Percentiles rank a stretch among this genome's conserved stretches.
These are phyloP conservation scores for Cercospora sp. DNA, from an alignment of 2,329 filamentous ascomycete genomes.

Conservation along the genomic window DNA sequence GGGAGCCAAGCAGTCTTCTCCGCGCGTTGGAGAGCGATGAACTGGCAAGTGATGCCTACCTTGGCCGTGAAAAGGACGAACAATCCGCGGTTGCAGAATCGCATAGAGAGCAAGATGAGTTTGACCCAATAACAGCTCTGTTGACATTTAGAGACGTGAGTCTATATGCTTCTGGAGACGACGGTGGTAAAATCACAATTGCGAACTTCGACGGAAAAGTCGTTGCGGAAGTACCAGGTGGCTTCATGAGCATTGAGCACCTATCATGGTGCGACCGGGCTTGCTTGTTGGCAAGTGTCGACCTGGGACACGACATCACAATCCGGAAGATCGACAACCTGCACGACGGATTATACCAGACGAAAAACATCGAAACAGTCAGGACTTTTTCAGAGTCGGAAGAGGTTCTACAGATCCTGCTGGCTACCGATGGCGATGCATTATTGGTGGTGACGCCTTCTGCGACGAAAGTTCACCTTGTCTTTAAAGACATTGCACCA, in stretches of 20 bases:
- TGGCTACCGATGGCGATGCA: background rate
- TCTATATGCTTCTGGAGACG: background rate
- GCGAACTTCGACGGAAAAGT: background rate
- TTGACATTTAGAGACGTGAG: background rate
- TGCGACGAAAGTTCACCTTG: background rate
- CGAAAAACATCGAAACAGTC: background rate
- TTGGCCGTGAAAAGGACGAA: background rate
- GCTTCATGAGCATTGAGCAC: background rate
- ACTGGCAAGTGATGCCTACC: background rate
- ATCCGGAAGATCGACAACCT: background rate
- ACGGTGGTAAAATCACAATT: background rate
- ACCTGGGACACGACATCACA: background rate
- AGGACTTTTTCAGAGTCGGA: background rate
- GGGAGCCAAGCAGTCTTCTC: background rate
- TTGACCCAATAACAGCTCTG: background rate
- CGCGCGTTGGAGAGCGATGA: background rate
- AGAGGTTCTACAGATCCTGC: background rate
- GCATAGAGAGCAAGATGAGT: background rate
- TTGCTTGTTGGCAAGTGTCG: background rate
- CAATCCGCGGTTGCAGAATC: background rate
- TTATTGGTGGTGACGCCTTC: background rate
- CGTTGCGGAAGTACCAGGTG: background rate
- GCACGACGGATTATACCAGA: background rate
- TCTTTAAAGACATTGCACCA: background rate
- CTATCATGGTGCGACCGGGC: background rate